Conservation (phyloP, 495 filamentous ascomycete species). For the Apodospora peruviana region DNA sequence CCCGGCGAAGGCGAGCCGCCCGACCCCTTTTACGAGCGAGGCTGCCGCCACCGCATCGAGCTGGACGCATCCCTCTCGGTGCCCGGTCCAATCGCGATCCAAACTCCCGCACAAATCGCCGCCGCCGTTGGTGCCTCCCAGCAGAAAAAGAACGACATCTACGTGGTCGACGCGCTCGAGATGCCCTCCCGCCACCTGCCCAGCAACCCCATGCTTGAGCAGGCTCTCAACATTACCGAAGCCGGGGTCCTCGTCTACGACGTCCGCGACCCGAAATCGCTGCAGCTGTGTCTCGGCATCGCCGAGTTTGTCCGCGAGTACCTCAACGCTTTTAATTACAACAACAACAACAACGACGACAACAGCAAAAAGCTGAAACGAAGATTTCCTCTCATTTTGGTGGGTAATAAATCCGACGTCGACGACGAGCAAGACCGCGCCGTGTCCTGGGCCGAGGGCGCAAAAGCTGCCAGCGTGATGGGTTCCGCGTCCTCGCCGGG, state of each 20-base stretch:
- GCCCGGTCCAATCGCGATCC: background rate
- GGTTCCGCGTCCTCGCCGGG: slow-evolving; percentile 5
- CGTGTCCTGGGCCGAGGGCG: slow-evolving; percentile 24
- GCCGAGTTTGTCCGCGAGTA: slow-evolving; percentile 25
- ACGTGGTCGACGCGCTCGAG: slow-evolving; percentile 35
- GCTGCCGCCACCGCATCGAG: slow-evolving; percentile 27
- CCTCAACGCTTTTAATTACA: slow-evolving; percentile 3
- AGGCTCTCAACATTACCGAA: slow-evolving; percentile 36
- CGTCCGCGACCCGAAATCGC: slow-evolving; percentile 28
- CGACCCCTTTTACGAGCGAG: slow-evolving; percentile 24
- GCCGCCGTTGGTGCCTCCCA: too few species aligned
- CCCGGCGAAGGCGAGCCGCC: slow-evolving; percentile 13
- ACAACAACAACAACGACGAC: background rate
- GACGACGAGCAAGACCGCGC: slow-evolving; percentile 21
- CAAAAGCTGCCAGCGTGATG: slow-evolving; percentile 12
- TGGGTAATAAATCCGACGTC: slow-evolving; percentile 31
- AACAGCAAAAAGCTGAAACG: background rate
- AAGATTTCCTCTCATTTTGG: slow-evolving; percentile 29
- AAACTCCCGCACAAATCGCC: too few species aligned
- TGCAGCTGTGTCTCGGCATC: slow-evolving; percentile 21
- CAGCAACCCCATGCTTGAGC: slow-evolving; percentile 25
- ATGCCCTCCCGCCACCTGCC: slow-evolving; percentile 29
- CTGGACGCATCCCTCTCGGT: slow-evolving; percentile 12
- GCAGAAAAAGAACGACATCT: slow-evolving; percentile 5
- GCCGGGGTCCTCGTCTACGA: slow-evolving; percentile 36